Percentiles rank a stretch among this genome's conserved stretches.
phyloP scores from a whole-genome alignment of 139 green algal species.

The Coelastrella sp. region DNA sequence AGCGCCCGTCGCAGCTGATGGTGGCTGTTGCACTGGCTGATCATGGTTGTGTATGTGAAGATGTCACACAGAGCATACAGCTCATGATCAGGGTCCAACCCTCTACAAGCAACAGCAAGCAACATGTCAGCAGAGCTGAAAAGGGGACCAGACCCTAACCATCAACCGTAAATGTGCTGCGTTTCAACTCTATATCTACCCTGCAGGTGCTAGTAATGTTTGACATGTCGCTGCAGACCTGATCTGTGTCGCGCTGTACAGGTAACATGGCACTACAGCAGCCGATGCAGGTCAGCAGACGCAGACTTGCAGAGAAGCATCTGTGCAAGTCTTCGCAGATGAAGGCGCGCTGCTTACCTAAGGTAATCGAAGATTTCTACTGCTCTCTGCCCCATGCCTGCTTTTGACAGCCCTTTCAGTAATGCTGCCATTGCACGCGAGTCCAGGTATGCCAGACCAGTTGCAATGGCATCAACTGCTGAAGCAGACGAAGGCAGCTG shows the following conservation, averaged over 20 bases:
- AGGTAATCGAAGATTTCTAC: constrained; percentile 79
- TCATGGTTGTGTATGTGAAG: constrained; percentile 81
- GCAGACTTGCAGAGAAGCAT: too few relatives aligned
- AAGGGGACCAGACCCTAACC: too few relatives aligned
- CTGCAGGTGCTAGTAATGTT: too few relatives aligned
- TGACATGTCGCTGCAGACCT: too few relatives aligned
- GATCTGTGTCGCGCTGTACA: too few relatives aligned
- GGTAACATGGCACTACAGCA: too few relatives aligned
- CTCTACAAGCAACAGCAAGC: background rate
- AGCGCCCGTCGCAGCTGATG: constrained; percentile 73
- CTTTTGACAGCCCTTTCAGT: constrained; percentile 76
- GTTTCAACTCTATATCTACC: too few relatives aligned
- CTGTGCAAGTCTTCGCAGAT: too few relatives aligned
- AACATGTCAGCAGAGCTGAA: background rate
- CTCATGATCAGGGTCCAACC: constrained; percentile 55
- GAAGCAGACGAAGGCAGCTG: constrained; percentile 64
- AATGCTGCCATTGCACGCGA: constrained; percentile 65
- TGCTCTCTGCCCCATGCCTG: constrained; percentile 58
- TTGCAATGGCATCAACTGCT: constrained; percentile 59
- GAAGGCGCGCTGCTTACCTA: constrained; percentile 26
- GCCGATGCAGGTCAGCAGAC: too few relatives aligned
- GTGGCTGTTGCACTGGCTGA: constrained; percentile 75
- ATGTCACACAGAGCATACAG: constrained; percentile 69
- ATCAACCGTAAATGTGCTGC: too few relatives aligned
- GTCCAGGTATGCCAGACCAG: constrained; percentile 73